Conservation (phyloP, 2,329 filamentous ascomycete species). For the Ophiocordyceps sinensis region DNA sequence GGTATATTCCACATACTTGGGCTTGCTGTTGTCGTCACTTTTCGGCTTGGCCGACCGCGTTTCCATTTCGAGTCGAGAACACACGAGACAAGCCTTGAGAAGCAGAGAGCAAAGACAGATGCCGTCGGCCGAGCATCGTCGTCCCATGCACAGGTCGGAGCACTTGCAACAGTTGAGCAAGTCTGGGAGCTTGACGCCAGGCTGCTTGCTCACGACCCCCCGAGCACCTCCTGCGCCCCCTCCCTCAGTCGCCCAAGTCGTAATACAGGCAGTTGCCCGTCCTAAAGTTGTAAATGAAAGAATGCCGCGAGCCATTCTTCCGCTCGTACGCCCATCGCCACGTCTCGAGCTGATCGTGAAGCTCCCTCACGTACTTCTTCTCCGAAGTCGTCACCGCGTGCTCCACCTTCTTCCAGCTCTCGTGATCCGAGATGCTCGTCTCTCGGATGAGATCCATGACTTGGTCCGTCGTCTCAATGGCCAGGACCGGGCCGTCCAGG, state of each 20-base stretch:
- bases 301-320: conserved; percentile 46
- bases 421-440: conserved; percentile 63
- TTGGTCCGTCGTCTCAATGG: conserved; percentile 76
- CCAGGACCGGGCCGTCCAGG: conserved; percentile 65
- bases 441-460: conserved; percentile 63
- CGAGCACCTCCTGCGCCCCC: too few relatives aligned
- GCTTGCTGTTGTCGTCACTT: too few relatives aligned
- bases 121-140: too few relatives aligned
- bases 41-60: too few relatives aligned
- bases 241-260: conserved; percentile 43
- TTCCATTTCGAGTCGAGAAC: too few relatives aligned
- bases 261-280: conserved; percentile 78
- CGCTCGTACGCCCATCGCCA: conserved; percentile 45
- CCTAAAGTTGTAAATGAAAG: conserved; percentile 85
- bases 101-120: too few relatives aligned
- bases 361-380: conserved; percentile 67
- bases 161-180: too few relatives aligned
- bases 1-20: too few relatives aligned
- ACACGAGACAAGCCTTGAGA: too few relatives aligned
- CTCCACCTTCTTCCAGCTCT: conserved; percentile 71
- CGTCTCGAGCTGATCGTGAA: conserved; percentile 59
- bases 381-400: conserved; percentile 65
- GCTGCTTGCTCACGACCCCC: too few relatives aligned
- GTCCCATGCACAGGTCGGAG: too few relatives aligned
- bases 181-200: too few relatives aligned